Percentiles rank a stretch among this genome's conserved stretches.
Evolutionary conservation across 768 basidiomycete species (phyloP).

Genomic region (Lactarius pseudohatsudake): DNA sequence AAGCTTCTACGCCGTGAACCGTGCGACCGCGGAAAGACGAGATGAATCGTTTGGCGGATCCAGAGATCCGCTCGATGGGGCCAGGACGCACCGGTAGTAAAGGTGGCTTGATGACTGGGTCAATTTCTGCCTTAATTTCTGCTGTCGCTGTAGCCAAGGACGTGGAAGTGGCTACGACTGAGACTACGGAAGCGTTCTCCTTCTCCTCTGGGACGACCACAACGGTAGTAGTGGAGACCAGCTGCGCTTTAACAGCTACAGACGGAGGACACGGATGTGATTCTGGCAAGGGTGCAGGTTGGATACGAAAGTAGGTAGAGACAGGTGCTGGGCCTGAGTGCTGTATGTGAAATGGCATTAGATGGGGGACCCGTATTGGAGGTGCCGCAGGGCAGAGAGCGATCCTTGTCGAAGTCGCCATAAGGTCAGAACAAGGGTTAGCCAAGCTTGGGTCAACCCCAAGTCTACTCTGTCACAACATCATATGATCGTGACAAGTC

Average conservation of each 20-base stretch:
- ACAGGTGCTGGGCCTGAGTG: slow-evolving; percentile 72
- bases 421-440: neutral
- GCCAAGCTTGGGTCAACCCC: neutral
- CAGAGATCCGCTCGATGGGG: slow-evolving; percentile 16
- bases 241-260: neutral
- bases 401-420: slow-evolving; percentile 16
- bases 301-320: slow-evolving; percentile 68
- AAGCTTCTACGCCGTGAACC: slow-evolving; percentile 63
- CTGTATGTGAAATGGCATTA: slow-evolving; percentile 82
- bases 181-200: neutral
- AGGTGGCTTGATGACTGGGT: neutral
- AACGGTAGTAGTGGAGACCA: neutral
- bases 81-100: neutral
- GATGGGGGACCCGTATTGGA: slow-evolving; percentile 43
- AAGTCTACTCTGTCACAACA: neutral
- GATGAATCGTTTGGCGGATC: slow-evolving; percentile 42
- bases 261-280: neutral
- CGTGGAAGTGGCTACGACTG: neutral
- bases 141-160: neutral
- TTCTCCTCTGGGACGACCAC: neutral
- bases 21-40: slow-evolving; percentile 77
- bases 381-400: slow-evolving; percentile 3
- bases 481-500: slow-evolving; percentile 6
- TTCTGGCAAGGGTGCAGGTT: slow-evolving; percentile 35
- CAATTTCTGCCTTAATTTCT: slow-evolving; percentile 6